Conservation (phyloP, 1,284 basidiomycete species). For the Ganoderma sinense region DNA sequence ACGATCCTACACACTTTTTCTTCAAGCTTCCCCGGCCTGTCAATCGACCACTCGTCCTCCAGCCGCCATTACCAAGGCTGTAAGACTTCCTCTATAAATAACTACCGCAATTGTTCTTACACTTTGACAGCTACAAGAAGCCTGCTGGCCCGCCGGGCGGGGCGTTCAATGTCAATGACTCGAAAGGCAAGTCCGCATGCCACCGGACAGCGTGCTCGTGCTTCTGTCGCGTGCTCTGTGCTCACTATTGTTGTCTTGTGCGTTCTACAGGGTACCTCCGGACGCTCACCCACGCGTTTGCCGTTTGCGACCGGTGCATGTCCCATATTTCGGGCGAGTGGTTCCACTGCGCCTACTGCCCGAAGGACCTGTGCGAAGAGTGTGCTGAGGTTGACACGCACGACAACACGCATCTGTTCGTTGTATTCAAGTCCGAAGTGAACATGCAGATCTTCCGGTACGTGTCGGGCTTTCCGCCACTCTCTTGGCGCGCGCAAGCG, state of each 20-base stretch:
- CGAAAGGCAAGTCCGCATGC: conserved; percentile 58
- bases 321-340: conserved; percentile 79
- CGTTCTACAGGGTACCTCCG: conserved; percentile 68
- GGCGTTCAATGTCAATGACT: conserved; percentile 51
- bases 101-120: conserved; percentile 7
- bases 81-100: conserved; percentile 41
- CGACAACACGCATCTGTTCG: conserved; percentile 81
- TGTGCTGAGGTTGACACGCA: conserved; percentile 85
- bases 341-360: conserved; percentile 90
- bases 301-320: conserved; percentile 83
- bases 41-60: conserved; percentile 61
- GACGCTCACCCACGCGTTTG: conserved; percentile 68
- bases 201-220: background rate
- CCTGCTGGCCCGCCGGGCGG: conserved; percentile 68
- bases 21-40: conserved; percentile 86
- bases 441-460: conserved; percentile 37
- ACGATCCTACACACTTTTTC: conserved; percentile 87
- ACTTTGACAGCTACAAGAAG: conserved; percentile 61
- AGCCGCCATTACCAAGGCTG: conserved; percentile 78
- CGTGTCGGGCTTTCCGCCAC: conserved; percentile 1
- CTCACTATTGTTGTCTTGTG: conserved; percentile 6
- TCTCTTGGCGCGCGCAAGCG: background rate
- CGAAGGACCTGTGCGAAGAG: conserved; percentile 80
- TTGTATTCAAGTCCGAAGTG: conserved; percentile 79
- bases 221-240: background rate